Base-by-base conservation (phyloP, 2,329 filamentous ascomycete species). In the Fonsecaea pedrosoi region DNA sequence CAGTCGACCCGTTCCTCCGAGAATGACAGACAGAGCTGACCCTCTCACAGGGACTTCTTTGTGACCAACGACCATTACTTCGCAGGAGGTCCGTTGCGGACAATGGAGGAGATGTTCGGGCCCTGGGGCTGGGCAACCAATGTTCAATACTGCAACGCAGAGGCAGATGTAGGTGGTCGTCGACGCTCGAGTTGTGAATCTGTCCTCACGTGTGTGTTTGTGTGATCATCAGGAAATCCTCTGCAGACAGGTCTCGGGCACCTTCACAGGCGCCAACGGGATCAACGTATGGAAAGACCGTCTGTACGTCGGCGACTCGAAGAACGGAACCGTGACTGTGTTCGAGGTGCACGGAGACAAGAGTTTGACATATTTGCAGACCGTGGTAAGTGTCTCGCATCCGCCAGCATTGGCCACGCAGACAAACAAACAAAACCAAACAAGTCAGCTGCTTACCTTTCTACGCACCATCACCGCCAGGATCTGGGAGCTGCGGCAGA, bases 401-500 rank as follows among this genome's bases (percentile, higher is more conserved):
- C 34, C 15, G 7, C 59, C 13, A 35, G 30, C 2, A 13, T 56
- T 38, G 13, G 30, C 6, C 15, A 50, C 2, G 5, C 2, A 50
- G 13, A 54, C 21, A 30, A 38, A 25, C 9, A 40, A 48, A 9
- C 30, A 4, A 32, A 32, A 4, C 30, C 30, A 32, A 32, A 32
- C 30, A 18, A 18, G 42, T 21, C n/a, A 10, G 18, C 12, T 3
- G 42, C n/a, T 4, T 48, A 21, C 21, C n/a, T n/a, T 50, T 21
- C 6, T 10, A 18, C 42, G 3, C n/a, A 48, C 42, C 7, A 48
- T 21, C 7, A 2, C 32, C 7, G 0, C 32, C 15, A 70, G 68
- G 68, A 70, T 42, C 65, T 70, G n/a, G 68, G 68, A 8, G 68
- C 68, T 4, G 68, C 65, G 13, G 68, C 68, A 10, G 68, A 70